Conservation (phyloP, 148 eudicot genomes). For the Suaeda aralocaspica region DNA sequence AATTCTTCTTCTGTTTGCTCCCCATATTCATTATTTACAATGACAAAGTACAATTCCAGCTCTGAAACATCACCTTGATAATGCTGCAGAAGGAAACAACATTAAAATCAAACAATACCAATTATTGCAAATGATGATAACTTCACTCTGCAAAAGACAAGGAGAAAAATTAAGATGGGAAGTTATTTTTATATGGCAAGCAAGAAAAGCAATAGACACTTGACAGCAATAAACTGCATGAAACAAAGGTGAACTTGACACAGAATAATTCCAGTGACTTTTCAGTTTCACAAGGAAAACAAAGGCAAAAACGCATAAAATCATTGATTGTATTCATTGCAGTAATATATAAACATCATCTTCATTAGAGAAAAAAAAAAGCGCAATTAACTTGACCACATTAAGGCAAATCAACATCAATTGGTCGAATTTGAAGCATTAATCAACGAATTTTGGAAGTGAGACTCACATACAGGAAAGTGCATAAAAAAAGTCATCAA, state of each 20-base stretch:
- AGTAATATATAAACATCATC: background rate
- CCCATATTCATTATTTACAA: conserved; percentile 90
- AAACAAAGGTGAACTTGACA: background rate
- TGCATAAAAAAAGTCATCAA: no score
- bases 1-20: conserved; percentile 93
- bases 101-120: background rate
- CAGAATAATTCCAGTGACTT: background rate
- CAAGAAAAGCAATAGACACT: background rate
- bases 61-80: conserved; percentile 72
- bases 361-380: no score
- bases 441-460: no score
- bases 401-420: no score
- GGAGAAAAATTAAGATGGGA: background rate
- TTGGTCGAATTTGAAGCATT: no score
- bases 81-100: conserved; percentile 44
- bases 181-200: background rate
- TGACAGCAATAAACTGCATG: background rate
- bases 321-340: background rate
- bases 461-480: no score
- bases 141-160: background rate
- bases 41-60: conserved; percentile 88
- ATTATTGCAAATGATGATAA: background rate
- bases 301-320: background rate
- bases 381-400: no score
- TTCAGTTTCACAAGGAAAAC: background rate